Base-by-base conservation (phyloP, 805 yeast species). In the Kazachstania viticola region DNA sequence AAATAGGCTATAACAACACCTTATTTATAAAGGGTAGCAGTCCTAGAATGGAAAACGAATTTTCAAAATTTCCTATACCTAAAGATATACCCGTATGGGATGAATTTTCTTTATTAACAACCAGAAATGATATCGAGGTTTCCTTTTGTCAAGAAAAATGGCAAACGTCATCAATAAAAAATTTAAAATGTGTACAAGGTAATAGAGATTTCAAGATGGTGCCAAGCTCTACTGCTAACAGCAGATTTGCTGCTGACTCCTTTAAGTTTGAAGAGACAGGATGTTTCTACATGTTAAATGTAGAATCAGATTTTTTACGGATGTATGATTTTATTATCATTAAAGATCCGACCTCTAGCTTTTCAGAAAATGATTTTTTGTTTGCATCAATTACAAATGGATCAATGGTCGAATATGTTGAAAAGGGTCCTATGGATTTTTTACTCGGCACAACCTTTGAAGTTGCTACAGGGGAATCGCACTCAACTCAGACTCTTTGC, bases 271-370 rank as follows among this genome's bases (percentile, higher is more conserved):
- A 71, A 3, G 59, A 58, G 0, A 34, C 48, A 3, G 22, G 41
- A 2, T 77, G 82, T 4, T 73, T 70, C 42, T 53, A 67, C 36
- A 64, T 72, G 6, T 26, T 75, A 2, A 64, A 64, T 32, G 51
- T 69, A 6, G 57, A 62, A 9, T 42, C 65, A 0, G 44, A 59
- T 0, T 51, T 61, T 3, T 39, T 76, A 7, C 27, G 58, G 0
- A 47, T 55, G 8, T 77, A 61, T 42, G 76, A 72, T 32, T 60
- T 65, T 25, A 56, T 79, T 14, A 59, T 77, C 0, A 53, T 76
- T 25, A 66, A 67, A 6, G 66, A 62, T 28, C 39, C 51, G 5
- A 26, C 30, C 17, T 14, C 32, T 11, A 36, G 41, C 13, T 28
- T 37, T 18, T 8, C 27, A 7, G 40, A 46, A 25, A 37, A 28